phyloP scores from a whole-genome alignment of 768 basidiomycete genomes.

The Phanerochaete carnosa region DNA sequence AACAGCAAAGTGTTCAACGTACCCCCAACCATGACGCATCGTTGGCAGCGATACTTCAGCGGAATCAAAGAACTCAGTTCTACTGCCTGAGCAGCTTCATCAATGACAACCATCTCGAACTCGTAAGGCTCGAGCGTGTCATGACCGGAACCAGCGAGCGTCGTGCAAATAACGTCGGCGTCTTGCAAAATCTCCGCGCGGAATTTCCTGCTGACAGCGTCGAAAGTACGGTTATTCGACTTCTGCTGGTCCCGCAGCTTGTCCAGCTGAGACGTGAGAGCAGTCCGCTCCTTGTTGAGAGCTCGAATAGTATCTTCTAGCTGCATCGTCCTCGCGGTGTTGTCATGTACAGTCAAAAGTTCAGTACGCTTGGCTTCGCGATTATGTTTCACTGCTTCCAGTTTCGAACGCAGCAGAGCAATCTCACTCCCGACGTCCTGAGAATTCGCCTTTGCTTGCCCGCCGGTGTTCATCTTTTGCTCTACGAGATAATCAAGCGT shows the following conservation, averaged over 20 bases:
- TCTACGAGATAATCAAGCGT: conserved; percentile 87
- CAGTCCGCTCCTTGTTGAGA: conserved; percentile 62
- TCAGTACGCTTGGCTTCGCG: conserved; percentile 62
- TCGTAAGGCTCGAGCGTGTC: conserved; percentile 79
- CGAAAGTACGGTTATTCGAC: conserved; percentile 75
- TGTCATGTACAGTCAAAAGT: conserved; percentile 52
- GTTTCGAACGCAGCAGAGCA: conserved; percentile 54
- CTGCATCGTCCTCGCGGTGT: conserved; percentile 45
- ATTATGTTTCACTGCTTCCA: conserved; percentile 62
- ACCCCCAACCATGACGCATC: conserved; percentile 94
- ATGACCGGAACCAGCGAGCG: conserved; percentile 90
- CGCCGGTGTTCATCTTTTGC: conserved; percentile 52
- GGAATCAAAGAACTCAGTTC: conserved; percentile 95
- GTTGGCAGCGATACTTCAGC: conserved; percentile 77
- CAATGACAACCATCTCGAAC: conserved; percentile 95
- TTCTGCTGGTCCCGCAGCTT: conserved; percentile 79
- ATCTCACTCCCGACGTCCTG: conserved; percentile 60
- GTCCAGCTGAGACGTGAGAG: conserved; percentile 68
- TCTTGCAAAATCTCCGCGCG: conserved; percentile 76
- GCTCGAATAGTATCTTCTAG: conserved; percentile 71
- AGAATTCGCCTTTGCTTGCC: conserved; percentile 33
- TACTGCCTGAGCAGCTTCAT: conserved; percentile 96
- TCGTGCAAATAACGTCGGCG: conserved; percentile 92
- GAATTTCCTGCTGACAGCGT: conserved; percentile 72
- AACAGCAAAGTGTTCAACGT: conserved; percentile 6